Percentiles rank a stretch among this genome's conserved stretches.
Conservation (phyloP, 225 moss, liverwort and hornwort genomes). For the Polytrichum commune region DNA sequence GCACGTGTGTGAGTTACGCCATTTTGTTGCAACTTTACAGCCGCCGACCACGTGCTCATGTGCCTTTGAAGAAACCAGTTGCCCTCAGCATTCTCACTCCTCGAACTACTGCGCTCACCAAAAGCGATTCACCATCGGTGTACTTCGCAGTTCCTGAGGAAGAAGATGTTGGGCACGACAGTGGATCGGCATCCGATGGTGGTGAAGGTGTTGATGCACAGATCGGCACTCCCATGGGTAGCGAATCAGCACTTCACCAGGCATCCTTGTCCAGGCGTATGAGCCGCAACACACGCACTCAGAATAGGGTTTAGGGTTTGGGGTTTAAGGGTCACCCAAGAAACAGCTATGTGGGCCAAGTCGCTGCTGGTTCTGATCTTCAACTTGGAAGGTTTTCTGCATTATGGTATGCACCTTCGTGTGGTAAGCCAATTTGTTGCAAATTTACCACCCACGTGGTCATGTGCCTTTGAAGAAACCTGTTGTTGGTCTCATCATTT, state of each 20-base stretch:
- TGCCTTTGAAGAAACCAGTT: background rate
- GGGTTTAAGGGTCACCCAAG: background rate
- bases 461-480: background rate
- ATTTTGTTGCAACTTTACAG: conserved; percentile 12
- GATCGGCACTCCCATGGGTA: conserved; percentile 27
- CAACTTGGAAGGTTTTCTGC: conserved; percentile 41
- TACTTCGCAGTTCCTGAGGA: conserved; percentile 40
- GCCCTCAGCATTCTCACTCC: conserved; percentile 21
- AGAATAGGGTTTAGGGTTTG: background rate
- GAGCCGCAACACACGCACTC: conserved; percentile 25
- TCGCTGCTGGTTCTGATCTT: conserved; percentile 67
- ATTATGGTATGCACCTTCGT: conserved; percentile 46
- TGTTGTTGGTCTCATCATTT: conserved; percentile 4
- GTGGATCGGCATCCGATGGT: conserved; percentile 28
- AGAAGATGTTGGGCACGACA: conserved; percentile 14
- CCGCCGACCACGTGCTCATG: background rate
- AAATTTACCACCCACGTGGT: background rate
- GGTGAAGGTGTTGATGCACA: conserved; percentile 28
- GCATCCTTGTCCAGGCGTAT: conserved; percentile 43
- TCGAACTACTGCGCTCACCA: background rate
- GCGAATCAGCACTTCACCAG: conserved; percentile 16
- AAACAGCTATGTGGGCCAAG: conserved; percentile 57
- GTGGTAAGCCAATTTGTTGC: conserved; percentile 26
- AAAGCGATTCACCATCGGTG: conserved; percentile 32
- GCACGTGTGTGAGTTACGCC: conserved; percentile 37